Percentiles rank a stretch among this genome's conserved stretches.
Evolutionary conservation across 1,139 yeast genomes (phyloP).

Genomic region (Hanseniaspora gamundiae): DNA sequence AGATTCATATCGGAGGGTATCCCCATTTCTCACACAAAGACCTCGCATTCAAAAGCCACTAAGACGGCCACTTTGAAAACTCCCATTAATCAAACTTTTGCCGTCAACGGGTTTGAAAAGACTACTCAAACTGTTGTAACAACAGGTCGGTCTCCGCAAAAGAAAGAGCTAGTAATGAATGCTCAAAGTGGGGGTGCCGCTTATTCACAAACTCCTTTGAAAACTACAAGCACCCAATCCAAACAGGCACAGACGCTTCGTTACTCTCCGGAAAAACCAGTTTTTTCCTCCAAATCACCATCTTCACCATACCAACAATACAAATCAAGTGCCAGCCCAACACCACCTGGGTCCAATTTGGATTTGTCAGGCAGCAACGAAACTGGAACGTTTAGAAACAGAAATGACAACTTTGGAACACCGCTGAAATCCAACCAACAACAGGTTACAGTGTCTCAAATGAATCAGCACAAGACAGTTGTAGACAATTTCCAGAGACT

Average conservation of each 20-base stretch:
- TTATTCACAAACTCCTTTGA: neutral
- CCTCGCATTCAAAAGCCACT: neutral
- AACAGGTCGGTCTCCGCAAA: too few relatives aligned
- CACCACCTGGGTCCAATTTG: neutral
- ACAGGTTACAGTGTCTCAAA: too few relatives aligned
- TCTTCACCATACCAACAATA: conserved; percentile 8
- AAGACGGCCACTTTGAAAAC: neutral
- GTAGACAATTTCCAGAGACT: neutral
- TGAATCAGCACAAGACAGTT: neutral
- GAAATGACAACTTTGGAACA: neutral
- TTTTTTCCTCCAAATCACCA: neutral
- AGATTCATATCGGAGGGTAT: conserved; percentile 5
- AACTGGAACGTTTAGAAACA: neutral
- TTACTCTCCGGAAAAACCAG: neutral
- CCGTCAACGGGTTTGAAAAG: neutral
- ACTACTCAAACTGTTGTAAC: too few relatives aligned
- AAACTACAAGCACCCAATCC: neutral
- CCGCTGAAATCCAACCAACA: neutral
- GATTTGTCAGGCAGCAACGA: neutral
- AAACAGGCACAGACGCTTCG: neutral
- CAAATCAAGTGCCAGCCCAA: neutral
- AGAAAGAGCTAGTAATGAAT: too few relatives aligned
- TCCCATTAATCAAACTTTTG: neutral
- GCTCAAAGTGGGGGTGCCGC: neutral
- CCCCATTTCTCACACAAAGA: neutral